These are phyloP conservation scores for Salvia splendens DNA, from an alignment of 257 asterid genomes.

Conservation along the genomic window DNA sequence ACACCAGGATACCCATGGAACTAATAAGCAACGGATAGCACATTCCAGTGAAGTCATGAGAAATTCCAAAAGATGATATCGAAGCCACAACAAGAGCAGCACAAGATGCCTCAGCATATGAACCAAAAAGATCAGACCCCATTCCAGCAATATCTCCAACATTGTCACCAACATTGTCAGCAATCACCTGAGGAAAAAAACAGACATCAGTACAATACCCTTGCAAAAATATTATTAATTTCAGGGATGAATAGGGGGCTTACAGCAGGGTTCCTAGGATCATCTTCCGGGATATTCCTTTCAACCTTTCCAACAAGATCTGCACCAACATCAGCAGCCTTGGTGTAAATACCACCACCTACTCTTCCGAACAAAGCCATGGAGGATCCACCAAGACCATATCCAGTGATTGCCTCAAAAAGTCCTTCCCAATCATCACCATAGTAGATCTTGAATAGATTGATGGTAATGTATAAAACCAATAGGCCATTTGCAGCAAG, in stretches of 20 bases:
- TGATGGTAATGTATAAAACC: conserved; percentile 79
- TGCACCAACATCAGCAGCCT: conserved; percentile 72
- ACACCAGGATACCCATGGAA: conserved; percentile 86
- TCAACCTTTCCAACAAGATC: conserved; percentile 69
- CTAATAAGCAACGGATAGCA: conserved; percentile 79
- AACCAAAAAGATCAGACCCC: conserved; percentile 75
- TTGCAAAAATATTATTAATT: not conserved
- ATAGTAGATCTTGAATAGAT: conserved; percentile 76
- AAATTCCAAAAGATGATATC: conserved; percentile 59
- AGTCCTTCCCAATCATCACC: conserved; percentile 98
- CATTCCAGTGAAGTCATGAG: conserved; percentile 84
- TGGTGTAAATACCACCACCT: conserved; percentile 94
- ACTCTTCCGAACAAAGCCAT: conserved; percentile 98
- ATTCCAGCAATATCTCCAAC: conserved; percentile 98
- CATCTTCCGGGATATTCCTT: conserved; percentile 67
- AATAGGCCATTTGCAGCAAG: conserved; percentile 92
- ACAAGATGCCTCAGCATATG: conserved; percentile 68
- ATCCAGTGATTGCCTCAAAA: conserved; percentile 91
- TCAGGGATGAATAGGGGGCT: conserved; percentile 21
- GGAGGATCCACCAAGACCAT: conserved; percentile 98
- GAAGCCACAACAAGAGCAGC: conserved; percentile 81
- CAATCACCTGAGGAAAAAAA: conserved; percentile 69
- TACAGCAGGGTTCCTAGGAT: conserved; percentile 71
- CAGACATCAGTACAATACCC: not conserved
- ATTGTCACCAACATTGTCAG: conserved; percentile 93